phyloP scores from a whole-genome alignment of 352 stramenopile species.

The Globisporangium splendens region DNA sequence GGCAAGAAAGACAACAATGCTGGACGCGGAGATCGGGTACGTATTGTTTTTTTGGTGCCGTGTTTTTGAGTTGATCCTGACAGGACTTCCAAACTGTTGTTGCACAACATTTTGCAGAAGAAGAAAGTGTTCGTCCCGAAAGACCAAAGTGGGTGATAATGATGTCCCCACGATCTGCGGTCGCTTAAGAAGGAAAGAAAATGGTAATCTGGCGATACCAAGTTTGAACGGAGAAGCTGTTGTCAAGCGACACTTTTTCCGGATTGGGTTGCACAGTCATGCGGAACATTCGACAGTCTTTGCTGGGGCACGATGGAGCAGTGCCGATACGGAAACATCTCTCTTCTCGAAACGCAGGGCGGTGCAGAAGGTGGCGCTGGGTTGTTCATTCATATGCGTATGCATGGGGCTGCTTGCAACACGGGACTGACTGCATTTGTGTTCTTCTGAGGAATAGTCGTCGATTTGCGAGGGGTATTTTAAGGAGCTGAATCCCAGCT shows the following conservation, averaged over 20 bases:
- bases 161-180: background rate
- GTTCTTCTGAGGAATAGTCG: background rate
- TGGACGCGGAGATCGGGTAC: conserved; percentile 23
- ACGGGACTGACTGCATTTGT: background rate
- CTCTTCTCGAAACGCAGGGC: no score
- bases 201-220: background rate
- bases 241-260: background rate
- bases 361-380: no score
- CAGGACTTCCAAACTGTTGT: background rate
- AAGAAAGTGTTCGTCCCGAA: conserved; percentile 69
- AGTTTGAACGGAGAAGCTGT: background rate
- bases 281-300: background rate
- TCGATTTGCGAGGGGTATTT: background rate
- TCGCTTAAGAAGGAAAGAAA: background rate
- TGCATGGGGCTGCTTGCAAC: background rate
- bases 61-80: background rate
- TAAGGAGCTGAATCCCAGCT: background rate
- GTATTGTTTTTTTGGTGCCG: conserved; percentile 1
- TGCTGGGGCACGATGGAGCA: background rate
- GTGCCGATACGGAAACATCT: background rate
- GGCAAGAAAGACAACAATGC: conserved; percentile 35
- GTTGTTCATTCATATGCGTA: background rate
- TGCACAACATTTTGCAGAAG: conserved; percentile 42
- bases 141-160: conserved; percentile 21
- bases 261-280: background rate